Evolutionary conservation across 768 basidiomycete genomes (phyloP), one percentile per base, ranked within the genome.

Genomic region (Trametes elegans): DNA sequence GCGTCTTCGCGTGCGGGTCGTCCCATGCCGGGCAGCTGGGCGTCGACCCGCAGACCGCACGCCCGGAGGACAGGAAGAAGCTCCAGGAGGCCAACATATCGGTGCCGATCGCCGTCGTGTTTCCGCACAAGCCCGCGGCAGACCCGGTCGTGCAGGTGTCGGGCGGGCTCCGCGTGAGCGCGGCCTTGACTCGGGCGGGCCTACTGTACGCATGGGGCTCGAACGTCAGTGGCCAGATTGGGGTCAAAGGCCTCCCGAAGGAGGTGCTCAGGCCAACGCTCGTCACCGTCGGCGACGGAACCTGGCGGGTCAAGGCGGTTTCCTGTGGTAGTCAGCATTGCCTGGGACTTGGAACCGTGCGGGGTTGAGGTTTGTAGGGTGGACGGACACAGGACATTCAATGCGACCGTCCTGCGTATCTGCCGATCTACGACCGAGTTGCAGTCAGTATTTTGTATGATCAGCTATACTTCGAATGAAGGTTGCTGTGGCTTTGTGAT

Each of bases 11-110:
- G 3, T 87, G 86, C 62, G 95, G 95, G 5, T 83, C 92, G 31
- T 82, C 79, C 45, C 88, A 93, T 61, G 82, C 81, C 29, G 81
- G 86, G 26, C 91, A 97, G 64, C 79, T 95, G 31, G 95, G 95
- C 59, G 75, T 32, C 7, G 7, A 7, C 31, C 13, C 31, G 79
- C 29, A 18, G 18, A n/a, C 75, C 75, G 7, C 71, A 68, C 11
- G 63, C 80, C 43, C 74, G 1, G 82, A 85, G 50, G 85, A 81
- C 59, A n/a, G n/a, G n/a, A n/a, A n/a, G n/a, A n/a, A n/a, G n/a
- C n/a, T n/a, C n/a, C n/a, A n/a, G n/a, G n/a, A n/a, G n/a, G n/a
- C n/a, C n/a, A n/a, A n/a, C n/a, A 64, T 93, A 32, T 58, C 77
- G 8, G 79, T 80, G 51, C 90, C 93, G 19, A 76, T 81, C 46